Evolutionary conservation across 2,329 filamentous ascomycete species (phyloP).

Genomic region (Thermothelomyces thermophilus): DNA sequence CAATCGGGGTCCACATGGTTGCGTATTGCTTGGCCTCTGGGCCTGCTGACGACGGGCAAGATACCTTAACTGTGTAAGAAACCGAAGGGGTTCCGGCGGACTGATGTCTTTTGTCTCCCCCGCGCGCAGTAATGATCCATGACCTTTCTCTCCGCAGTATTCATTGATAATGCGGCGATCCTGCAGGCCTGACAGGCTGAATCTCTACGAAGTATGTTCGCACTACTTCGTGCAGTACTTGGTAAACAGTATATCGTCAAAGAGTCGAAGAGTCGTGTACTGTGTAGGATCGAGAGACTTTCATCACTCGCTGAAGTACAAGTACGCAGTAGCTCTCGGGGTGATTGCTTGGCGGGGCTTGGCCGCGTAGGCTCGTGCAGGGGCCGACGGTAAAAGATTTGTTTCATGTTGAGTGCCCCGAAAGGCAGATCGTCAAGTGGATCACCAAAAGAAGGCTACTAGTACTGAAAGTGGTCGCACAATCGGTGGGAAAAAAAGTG

Average conservation of each 20-base stretch:
- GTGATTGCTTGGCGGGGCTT: background rate
- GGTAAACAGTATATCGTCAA: too few species aligned
- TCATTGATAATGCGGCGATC: background rate
- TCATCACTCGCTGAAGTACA: too few species aligned
- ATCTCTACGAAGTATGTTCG: too few species aligned
- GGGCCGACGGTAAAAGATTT: background rate
- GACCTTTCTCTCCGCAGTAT: too few species aligned
- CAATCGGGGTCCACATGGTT: too few species aligned
- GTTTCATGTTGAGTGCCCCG: slow-evolving; percentile 6
- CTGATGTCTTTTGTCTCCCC: background rate
- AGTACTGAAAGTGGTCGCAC: background rate
- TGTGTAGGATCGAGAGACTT: too few species aligned
- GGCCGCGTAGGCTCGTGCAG: background rate
- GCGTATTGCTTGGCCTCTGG: too few species aligned
- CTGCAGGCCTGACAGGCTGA: background rate
- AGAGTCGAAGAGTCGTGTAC: too few species aligned
- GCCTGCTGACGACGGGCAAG: too few species aligned
- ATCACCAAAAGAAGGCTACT: background rate
- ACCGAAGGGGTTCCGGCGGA: background rate
- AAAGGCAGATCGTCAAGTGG: background rate
- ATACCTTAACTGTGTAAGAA: too few species aligned
- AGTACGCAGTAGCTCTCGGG: too few species aligned
- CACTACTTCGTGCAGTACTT: too few species aligned
- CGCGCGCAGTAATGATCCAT: background rate
- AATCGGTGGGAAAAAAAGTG: background rate